These are phyloP conservation scores for Sclerotinia spermophila DNA, from an alignment of 2,329 filamentous ascomycete genomes.

Conservation along the genomic window DNA sequence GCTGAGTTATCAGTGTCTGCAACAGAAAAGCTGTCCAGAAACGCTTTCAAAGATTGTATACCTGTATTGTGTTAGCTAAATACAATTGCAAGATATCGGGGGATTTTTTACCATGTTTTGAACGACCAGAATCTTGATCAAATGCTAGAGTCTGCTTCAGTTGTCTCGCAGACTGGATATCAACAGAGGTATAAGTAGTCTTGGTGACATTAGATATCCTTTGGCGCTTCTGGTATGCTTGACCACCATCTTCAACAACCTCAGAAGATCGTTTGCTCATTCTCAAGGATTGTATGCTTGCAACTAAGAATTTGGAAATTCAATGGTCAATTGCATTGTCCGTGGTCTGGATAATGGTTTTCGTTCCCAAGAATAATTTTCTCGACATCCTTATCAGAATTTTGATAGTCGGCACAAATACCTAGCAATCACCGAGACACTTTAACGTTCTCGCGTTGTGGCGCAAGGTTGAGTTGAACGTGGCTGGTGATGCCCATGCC, in stretches of 20 bases:
- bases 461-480: neutral
- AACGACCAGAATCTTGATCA: conserved; percentile 63
- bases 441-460: conserved; percentile 6
- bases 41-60: conserved; percentile 64
- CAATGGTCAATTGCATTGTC: neutral
- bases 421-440: conserved; percentile 3
- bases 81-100: neutral
- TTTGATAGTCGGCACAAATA: conserved; percentile 15
- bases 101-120: conserved; percentile 57
- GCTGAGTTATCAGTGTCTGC: conserved; percentile 47
- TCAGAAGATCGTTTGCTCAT: conserved; percentile 36
- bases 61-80: conserved; percentile 42
- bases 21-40: conserved; percentile 63
- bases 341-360: conserved; percentile 6
- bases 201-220: conserved; percentile 47
- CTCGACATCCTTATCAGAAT: conserved; percentile 17
- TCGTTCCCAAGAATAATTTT: conserved; percentile 17
- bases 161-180: conserved; percentile 61
- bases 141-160: conserved; percentile 66
- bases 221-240: conserved; percentile 38
- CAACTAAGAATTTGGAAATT: neutral
- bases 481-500: neutral
- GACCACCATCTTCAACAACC: conserved; percentile 31
- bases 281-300: neutral
- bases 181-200: conserved; percentile 41